phyloP scores from a whole-genome alignment of 176 grass and related monocot genomes.

The Paspalum vaginatum region DNA sequence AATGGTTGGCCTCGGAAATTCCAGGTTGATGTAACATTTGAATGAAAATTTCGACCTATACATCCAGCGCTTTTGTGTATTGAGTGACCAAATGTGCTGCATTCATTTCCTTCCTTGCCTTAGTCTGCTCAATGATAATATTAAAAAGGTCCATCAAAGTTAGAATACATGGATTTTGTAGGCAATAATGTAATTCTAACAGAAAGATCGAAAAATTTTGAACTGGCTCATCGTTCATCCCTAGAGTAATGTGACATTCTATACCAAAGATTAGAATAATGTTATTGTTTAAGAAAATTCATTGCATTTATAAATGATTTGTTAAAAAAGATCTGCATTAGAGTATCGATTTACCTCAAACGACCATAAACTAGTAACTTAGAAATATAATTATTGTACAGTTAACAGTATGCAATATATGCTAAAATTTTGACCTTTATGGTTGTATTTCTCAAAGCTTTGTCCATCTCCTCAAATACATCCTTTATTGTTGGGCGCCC shows the following conservation, averaged over 20 bases:
- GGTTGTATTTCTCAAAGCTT: slow-evolving; percentile 43
- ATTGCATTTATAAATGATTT: background rate
- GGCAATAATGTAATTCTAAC: background rate
- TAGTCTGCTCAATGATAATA: slow-evolving; percentile 12
- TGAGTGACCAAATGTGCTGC: background rate
- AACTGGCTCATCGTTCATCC: no score
- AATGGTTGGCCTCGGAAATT: background rate
- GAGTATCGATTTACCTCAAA: background rate
- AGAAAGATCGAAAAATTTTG: background rate
- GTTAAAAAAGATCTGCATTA: background rate
- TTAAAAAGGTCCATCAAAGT: no score
- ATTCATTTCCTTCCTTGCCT: slow-evolving; percentile 17
- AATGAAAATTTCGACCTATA: background rate
- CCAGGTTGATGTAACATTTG: background rate
- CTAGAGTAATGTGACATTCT: background rate
- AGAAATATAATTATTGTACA: background rate
- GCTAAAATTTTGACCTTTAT: slow-evolving; percentile 37
- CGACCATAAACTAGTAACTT: background rate
- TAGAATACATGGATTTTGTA: background rate
- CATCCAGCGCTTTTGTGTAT: slow-evolving; percentile 33
- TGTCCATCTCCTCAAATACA: slow-evolving; percentile 59
- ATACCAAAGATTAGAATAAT: background rate
- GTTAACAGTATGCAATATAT: background rate
- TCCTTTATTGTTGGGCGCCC: slow-evolving; percentile 60
- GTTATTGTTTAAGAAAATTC: background rate